These are phyloP conservation scores for Penicillium robsamsonii DNA, from an alignment of 495 filamentous ascomycete species.

Conservation along the genomic window DNA sequence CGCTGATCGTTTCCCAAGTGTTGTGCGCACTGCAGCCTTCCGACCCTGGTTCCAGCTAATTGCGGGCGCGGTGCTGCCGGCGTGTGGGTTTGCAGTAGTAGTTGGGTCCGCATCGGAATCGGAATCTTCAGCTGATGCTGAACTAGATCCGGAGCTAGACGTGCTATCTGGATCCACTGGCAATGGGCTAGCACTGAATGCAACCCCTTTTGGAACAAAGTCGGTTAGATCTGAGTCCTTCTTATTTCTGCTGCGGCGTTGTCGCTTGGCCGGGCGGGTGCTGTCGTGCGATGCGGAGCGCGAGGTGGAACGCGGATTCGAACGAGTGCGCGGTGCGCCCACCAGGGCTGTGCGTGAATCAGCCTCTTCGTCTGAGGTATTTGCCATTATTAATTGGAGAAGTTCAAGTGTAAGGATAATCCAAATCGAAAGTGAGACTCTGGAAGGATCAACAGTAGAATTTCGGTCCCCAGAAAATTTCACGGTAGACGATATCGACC, in stretches of 20 bases:
- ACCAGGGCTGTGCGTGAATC: slow-evolving; percentile 46
- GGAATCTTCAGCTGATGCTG: slow-evolving; percentile 17
- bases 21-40: slow-evolving; percentile 37
- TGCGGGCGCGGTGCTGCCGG: slow-evolving; percentile 29
- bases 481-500: slow-evolving; percentile 25
- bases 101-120: slow-evolving; percentile 19
- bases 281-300: slow-evolving; percentile 27
- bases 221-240: slow-evolving; percentile 30
- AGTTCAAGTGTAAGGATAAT: not conserved
- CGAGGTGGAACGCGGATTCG: slow-evolving; percentile 16
- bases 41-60: slow-evolving; percentile 45
- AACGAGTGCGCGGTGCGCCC: slow-evolving; percentile 28
- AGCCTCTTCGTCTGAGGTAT: slow-evolving; percentile 34
- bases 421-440: not conserved
- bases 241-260: slow-evolving; percentile 26
- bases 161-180: slow-evolving; percentile 38
- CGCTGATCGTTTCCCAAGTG: slow-evolving; percentile 27
- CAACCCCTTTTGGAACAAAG: slow-evolving; percentile 41
- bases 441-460: slow-evolving; percentile 2
- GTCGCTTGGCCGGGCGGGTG: slow-evolving; percentile 32
- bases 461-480: slow-evolving; percentile 22
- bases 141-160: slow-evolving; percentile 32
- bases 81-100: slow-evolving; percentile 23
- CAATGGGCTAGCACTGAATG: slow-evolving; percentile 35
- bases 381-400: not conserved